phyloP scores from a whole-genome alignment of 2,329 filamentous ascomycete genomes.

The Acrocalymma vagum region DNA sequence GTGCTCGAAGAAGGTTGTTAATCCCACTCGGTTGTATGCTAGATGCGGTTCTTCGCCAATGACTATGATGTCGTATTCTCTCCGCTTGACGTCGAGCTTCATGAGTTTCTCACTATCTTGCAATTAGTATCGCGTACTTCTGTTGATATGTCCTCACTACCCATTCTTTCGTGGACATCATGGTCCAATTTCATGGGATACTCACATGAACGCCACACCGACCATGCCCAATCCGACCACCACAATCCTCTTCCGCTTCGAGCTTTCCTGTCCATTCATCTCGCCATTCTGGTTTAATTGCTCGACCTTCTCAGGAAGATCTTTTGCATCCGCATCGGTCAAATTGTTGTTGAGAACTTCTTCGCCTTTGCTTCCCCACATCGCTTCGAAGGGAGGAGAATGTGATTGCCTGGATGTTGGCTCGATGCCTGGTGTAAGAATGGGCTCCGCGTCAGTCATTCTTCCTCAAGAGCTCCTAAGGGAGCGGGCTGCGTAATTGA shows the following conservation, averaged over 20 bases:
- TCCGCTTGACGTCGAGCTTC: constrained; percentile 78
- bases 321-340: constrained; percentile 57
- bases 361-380: constrained; percentile 35
- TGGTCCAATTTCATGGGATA: no score
- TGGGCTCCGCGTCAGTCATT: constrained; percentile 33
- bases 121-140: constrained; percentile 1
- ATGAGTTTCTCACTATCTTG: constrained; percentile 80
- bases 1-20: constrained; percentile 90
- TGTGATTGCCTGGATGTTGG: constrained; percentile 41
- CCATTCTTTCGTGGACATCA: no score
- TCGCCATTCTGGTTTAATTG: constrained; percentile 33
- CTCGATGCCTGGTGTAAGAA: constrained; percentile 43
- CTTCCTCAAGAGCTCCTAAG: no score
- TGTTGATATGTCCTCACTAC: no score
- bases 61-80: constrained; percentile 82
- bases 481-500: no score
- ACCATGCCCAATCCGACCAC: constrained; percentile 94
- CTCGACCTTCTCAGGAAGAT: constrained; percentile 54
- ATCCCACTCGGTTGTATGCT: constrained; percentile 89
- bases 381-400: constrained; percentile 34
- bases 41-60: constrained; percentile 89
- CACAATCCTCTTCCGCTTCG: constrained; percentile 73
- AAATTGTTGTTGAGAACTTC: constrained; percentile 55
- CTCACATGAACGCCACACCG: constrained; percentile 86
- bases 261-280: constrained; percentile 36